Conservation (phyloP, 805 yeast species). For the Pichia paraexigua region DNA sequence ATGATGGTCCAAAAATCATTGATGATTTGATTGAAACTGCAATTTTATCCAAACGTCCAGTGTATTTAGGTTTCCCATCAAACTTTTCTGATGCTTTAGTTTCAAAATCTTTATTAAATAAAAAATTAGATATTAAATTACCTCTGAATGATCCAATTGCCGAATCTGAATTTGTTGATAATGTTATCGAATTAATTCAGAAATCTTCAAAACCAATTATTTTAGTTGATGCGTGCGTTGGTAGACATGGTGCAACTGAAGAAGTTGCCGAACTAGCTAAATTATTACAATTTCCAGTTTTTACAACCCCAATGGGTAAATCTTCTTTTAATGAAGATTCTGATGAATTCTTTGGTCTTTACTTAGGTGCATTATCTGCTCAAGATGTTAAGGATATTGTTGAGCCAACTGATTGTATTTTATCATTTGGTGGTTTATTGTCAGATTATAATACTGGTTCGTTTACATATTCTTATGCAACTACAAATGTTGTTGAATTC, state of each 20-base stretch:
- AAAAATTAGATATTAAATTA: conserved; percentile 51
- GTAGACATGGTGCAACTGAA: conserved; percentile 61
- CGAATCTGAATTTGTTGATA: conserved; percentile 54
- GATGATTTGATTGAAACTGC: conserved; percentile 72
- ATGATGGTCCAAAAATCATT: conserved; percentile 59
- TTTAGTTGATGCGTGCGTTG: conserved; percentile 81
- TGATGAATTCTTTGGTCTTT: conserved; percentile 75
- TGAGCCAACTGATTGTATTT: conserved; percentile 64
- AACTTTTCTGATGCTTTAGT: conserved; percentile 64
- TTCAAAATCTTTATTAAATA: conserved; percentile 36
- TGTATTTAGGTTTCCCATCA: conserved; percentile 75
- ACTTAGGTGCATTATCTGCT: conserved; percentile 71
- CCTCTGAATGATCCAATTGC: conserved; percentile 52
- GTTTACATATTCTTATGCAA: conserved; percentile 66
- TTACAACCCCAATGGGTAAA: conserved; percentile 88
- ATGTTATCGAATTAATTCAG: conserved; percentile 43
- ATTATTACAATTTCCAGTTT: conserved; percentile 70
- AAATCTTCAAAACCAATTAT: conserved; percentile 63
- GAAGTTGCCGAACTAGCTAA: conserved; percentile 58
- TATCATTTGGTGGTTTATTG: conserved; percentile 75
- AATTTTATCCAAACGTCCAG: conserved; percentile 67
- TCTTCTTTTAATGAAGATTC: conserved; percentile 66
- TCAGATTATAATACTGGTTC: conserved; percentile 91
- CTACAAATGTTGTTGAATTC: conserved; percentile 69
- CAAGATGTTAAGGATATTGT: conserved; percentile 68